phyloP scores from a whole-genome alignment of 768 basidiomycete species.

The Melanogaster broomeanus region DNA sequence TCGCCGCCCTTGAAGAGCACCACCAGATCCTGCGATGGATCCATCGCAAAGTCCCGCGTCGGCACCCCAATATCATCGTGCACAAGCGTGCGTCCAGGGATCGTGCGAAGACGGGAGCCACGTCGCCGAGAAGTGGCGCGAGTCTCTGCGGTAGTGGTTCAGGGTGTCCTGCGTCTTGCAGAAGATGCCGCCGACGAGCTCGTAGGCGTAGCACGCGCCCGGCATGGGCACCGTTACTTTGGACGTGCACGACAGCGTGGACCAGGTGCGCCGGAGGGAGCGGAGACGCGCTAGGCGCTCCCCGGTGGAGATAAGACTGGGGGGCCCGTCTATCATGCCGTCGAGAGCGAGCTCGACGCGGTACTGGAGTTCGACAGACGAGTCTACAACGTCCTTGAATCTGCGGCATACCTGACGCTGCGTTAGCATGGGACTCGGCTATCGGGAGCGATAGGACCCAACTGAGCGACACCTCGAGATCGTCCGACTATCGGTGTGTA shows the following conservation, averaged over 20 bases:
- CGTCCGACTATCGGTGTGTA: neutral
- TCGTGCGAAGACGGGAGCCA: conserved; percentile 21
- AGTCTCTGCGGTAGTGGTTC: conserved; percentile 25
- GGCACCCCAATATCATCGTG: conserved; percentile 40
- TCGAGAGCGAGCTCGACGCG: conserved; percentile 40
- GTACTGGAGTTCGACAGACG: conserved; percentile 37
- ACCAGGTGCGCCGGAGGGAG: conserved; percentile 39
- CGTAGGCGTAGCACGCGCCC: conserved; percentile 51
- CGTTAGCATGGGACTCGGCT: neutral
- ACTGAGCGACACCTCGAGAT: neutral
- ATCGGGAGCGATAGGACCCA: neutral
- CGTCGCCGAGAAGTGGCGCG: conserved; percentile 23
- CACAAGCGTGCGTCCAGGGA: conserved; percentile 14
- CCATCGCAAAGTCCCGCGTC: conserved; percentile 62
- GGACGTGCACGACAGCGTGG: conserved; percentile 27
- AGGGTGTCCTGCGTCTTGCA: conserved; percentile 39
- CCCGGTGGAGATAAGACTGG: conserved; percentile 15
- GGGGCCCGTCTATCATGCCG: conserved; percentile 32
- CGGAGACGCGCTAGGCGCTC: conserved; percentile 37
- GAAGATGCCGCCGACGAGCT: conserved; percentile 62
- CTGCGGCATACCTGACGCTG: conserved; percentile 22
- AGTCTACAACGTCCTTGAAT: conserved; percentile 21
- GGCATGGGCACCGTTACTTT: conserved; percentile 30
- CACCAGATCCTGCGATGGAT: conserved; percentile 63
- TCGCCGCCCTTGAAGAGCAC: conserved; percentile 39